Conservation (phyloP, 371 early-diverging fungal species). For the Apophysomyces variabilis region DNA sequence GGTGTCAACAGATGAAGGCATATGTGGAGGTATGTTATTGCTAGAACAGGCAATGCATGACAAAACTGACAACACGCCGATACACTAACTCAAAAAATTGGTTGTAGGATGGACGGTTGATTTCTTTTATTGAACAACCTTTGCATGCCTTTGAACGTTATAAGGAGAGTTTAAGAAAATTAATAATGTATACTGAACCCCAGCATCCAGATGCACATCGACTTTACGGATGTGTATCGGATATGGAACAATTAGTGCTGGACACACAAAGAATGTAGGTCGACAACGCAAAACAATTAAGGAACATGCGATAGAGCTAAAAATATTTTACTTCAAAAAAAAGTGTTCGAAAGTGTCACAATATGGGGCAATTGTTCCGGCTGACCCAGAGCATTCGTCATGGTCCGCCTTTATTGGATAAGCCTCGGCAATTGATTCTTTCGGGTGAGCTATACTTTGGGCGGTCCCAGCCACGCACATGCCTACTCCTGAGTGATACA, state of each 20-base stretch:
- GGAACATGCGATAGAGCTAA: no score
- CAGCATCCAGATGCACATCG: conserved; percentile 31
- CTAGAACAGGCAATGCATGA: no score
- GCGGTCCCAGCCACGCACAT: conserved; percentile 21
- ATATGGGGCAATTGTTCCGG: conserved; percentile 21
- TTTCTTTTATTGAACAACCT: conserved; percentile 22
- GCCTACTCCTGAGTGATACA: conserved; percentile 24
- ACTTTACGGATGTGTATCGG: conserved; percentile 17
- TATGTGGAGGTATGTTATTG: conserved; percentile 21
- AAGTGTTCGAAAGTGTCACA: conserved; percentile 24
- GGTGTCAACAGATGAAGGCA: conserved; percentile 18
- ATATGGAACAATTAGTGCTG: conserved; percentile 18
- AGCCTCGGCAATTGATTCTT: conserved; percentile 26
- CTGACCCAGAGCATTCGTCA: conserved; percentile 20
- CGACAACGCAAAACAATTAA: not conserved
- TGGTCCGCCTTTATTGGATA: conserved; percentile 24
- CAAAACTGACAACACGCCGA: not conserved
- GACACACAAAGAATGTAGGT: conserved; percentile 22
- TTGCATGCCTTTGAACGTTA: conserved; percentile 24
- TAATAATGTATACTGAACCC: conserved; percentile 24
- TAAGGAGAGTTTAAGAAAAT: conserved; percentile 19
- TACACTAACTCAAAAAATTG: not conserved
- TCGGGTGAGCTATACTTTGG: conserved; percentile 20
- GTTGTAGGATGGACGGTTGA: conserved; percentile 19
- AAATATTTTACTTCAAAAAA: not conserved